Conservation (phyloP, 257 asterid genomes). For the Forsythia viridissima region DNA sequence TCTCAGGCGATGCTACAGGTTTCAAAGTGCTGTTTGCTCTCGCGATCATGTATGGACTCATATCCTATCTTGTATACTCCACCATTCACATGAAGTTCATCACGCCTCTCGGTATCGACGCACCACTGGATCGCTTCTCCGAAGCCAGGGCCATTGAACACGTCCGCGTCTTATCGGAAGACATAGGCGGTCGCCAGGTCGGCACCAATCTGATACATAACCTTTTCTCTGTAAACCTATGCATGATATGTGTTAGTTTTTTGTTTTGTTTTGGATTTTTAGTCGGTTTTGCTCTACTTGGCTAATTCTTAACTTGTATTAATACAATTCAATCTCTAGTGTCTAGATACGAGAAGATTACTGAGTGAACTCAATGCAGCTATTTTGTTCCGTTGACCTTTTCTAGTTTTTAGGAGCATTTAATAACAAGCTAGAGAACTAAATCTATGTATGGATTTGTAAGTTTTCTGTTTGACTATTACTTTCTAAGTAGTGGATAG, state of each 20-base stretch:
- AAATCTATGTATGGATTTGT: neutral
- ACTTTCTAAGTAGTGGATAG: neutral
- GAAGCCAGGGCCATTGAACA: constrained; percentile 92
- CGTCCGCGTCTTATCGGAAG: constrained; percentile 83
- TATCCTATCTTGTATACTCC: constrained; percentile 51
- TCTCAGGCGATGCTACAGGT: constrained; percentile 69
- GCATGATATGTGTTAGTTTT: constrained; percentile 4
- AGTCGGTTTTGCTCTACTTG: neutral
- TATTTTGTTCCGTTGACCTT: constrained; percentile 6
- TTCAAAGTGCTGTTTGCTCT: constrained; percentile 61
- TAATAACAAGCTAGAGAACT: neutral
- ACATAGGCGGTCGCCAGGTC: constrained; percentile 97
- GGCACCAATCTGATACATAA: constrained; percentile 9
- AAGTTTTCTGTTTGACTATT: neutral
- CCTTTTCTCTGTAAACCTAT: neutral
- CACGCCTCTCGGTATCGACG: constrained; percentile 77
- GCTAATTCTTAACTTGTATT: neutral
- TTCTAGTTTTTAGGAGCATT: neutral
- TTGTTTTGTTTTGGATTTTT: neutral
- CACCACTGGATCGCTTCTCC: constrained; percentile 85
- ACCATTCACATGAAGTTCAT: constrained; percentile 72
- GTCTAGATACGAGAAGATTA: neutral
- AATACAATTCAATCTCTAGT: neutral
- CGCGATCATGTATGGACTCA: constrained; percentile 52
- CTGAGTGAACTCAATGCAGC: constrained; percentile 12